These are phyloP conservation scores for Rhizopogon vesiculosus DNA, from an alignment of 768 basidiomycete species.

Conservation along the genomic window DNA sequence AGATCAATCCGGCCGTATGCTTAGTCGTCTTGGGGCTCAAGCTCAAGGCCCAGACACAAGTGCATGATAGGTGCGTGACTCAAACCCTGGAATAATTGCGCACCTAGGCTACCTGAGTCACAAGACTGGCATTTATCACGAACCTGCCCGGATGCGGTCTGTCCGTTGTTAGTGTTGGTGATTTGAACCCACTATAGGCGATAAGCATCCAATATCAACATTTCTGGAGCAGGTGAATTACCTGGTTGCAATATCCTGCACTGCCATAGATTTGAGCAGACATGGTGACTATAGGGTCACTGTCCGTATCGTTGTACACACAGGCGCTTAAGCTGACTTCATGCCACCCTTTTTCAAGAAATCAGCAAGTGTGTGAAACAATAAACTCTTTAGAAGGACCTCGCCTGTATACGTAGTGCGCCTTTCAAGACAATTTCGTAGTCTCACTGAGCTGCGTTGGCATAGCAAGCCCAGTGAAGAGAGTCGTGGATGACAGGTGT, in stretches of 20 bases:
- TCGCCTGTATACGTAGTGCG: conserved; percentile 27
- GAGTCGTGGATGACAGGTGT: too few relatives aligned
- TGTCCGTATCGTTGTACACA: conserved; percentile 43
- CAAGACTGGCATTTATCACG: conserved; percentile 60
- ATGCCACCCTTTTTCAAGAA: conserved; percentile 52
- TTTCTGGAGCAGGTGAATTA: conserved; percentile 22
- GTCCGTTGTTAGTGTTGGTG: conserved; percentile 49
- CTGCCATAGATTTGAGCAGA: conserved; percentile 47
- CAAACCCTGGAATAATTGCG: conserved; percentile 13
- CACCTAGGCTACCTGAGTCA: conserved; percentile 50
- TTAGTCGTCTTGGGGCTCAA: too few relatives aligned
- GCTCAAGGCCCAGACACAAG: too few relatives aligned
- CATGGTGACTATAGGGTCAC: conserved; percentile 59
- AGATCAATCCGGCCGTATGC: too few relatives aligned
- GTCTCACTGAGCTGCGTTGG: neutral
- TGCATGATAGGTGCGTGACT: conserved; percentile 6
- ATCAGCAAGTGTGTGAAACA: neutral
- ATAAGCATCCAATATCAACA: neutral
- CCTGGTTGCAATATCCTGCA: conserved; percentile 59
- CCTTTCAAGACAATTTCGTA: conserved; percentile 35
- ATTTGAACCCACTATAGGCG: conserved; percentile 50
- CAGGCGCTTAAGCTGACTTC: conserved; percentile 59
- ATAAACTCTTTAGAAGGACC: neutral
- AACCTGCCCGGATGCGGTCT: conserved; percentile 42
- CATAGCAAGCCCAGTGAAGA: too few relatives aligned